Conservation (phyloP, 208 protist genomes). For the Trypanosoma lewisi region DNA sequence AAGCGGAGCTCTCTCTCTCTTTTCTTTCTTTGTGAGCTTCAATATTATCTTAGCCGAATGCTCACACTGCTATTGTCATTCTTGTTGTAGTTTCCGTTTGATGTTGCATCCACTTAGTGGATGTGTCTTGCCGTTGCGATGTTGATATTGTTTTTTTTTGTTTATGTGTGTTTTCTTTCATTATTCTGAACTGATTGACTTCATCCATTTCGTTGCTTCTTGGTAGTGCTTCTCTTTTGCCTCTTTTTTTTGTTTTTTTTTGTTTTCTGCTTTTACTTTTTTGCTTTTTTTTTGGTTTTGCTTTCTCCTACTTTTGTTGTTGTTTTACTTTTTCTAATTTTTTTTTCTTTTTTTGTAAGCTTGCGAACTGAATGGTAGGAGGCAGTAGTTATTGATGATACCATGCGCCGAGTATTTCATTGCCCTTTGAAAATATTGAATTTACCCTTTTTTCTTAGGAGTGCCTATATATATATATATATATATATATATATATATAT, state of each 20-base stretch:
- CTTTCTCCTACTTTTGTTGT: not conserved
- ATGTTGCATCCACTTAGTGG: not conserved
- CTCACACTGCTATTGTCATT: slow-evolving; percentile 2
- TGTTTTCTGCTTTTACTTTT: slow-evolving; percentile 9
- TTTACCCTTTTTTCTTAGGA: no score
- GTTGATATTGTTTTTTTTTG: not conserved
- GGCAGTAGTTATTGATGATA: no score
- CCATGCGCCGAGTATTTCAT: no score
- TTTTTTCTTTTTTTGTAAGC: no score
- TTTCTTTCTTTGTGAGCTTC: not conserved
- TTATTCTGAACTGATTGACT: not conserved
- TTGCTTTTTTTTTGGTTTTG: slow-evolving; percentile 13
- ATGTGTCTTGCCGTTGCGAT: not conserved
- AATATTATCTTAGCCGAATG: no score
- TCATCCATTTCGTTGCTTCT: not conserved
- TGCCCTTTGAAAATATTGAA: no score
- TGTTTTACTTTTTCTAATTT: no score
- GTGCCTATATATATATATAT: no score
- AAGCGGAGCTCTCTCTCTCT: slow-evolving; percentile 7
- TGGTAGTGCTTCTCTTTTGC: slow-evolving; percentile 2
- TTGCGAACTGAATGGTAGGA: no score
- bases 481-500: no score
- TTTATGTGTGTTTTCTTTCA: slow-evolving; percentile 1
- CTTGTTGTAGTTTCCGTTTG: slow-evolving; percentile 10
- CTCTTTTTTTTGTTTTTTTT: slow-evolving; percentile 12